Evolutionary conservation across 768 basidiomycete genomes (phyloP).

Genomic region (Ramaria rubella): DNA sequence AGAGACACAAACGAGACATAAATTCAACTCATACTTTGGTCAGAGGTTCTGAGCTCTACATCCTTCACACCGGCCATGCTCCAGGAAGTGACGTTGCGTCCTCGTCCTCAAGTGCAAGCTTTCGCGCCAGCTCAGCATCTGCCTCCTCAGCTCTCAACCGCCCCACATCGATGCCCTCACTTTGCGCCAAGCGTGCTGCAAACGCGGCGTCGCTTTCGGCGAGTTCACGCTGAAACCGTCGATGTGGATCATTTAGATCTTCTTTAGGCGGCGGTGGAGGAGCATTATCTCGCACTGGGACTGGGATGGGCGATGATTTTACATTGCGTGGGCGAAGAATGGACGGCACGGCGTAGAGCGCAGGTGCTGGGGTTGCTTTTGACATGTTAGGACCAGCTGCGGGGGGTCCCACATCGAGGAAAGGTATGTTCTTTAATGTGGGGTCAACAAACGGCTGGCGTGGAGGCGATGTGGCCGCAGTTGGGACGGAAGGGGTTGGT

Average conservation of each 20-base stretch:
- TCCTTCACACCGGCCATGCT: background rate
- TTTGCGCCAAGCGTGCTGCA: slow-evolving; percentile 9
- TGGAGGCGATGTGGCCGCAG: background rate
- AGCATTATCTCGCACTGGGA: background rate
- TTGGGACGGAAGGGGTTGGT: background rate
- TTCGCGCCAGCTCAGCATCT: slow-evolving; percentile 12
- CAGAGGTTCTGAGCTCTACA: too few relatives aligned
- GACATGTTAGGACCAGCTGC: background rate
- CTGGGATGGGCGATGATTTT: slow-evolving; percentile 7
- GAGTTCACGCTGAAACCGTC: background rate
- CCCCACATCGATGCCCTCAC: slow-evolving; percentile 13
- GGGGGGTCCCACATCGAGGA: slow-evolving; percentile 9
- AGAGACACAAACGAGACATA: too few relatives aligned
- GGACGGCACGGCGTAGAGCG: slow-evolving; percentile 11
- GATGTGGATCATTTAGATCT: background rate
- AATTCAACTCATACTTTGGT: too few relatives aligned
- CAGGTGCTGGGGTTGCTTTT: background rate
- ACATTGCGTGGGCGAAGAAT: slow-evolving; percentile 9
- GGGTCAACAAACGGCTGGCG: slow-evolving; percentile 3
- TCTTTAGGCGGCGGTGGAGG: slow-evolving; percentile 2
- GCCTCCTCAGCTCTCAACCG: slow-evolving; percentile 11
- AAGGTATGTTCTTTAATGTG: slow-evolving; percentile 5
- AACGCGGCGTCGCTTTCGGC: slow-evolving; percentile 11
- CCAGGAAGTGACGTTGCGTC: background rate
- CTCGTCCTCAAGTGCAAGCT: slow-evolving; percentile 8